phyloP scores from a whole-genome alignment of 2,329 filamentous ascomycete genomes.

The Talaromyces rugulosus region DNA sequence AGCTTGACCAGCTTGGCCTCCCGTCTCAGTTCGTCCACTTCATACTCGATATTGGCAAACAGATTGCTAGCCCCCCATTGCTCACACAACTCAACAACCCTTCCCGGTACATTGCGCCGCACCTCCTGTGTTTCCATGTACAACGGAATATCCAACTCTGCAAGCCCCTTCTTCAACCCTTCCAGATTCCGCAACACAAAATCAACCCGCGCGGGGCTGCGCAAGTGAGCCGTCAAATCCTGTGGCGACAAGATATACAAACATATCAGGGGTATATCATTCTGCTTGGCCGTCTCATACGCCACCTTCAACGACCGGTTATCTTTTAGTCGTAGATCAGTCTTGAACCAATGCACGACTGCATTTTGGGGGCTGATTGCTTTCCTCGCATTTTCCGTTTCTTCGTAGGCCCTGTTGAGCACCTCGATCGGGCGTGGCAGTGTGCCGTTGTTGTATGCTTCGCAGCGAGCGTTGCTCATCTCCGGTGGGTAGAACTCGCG shows the following conservation, averaged over 20 bases:
- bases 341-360: constrained; percentile 89
- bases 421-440: constrained; percentile 70
- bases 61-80: constrained; percentile 72
- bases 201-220: constrained; percentile 69
- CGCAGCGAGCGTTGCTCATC: constrained; percentile 75
- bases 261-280: constrained; percentile 67
- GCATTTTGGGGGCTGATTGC: constrained; percentile 51
- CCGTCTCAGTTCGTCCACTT: constrained; percentile 80
- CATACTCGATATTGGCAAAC: constrained; percentile 83
- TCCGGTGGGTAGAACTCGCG: constrained; percentile 79
- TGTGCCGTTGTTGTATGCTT: constrained; percentile 66
- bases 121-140: constrained; percentile 68
- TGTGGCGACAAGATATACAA: constrained; percentile 78
- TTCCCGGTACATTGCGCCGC: constrained; percentile 57
- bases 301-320: constrained; percentile 69
- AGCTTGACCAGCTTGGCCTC: constrained; percentile 64
- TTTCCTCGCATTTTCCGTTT: constrained; percentile 55
- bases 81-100: constrained; percentile 62
- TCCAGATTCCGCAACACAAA: constrained; percentile 71
- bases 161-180: constrained; percentile 63
- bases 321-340: constrained; percentile 68
- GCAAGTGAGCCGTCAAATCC: constrained; percentile 78
- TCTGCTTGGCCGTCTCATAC: constrained; percentile 60
- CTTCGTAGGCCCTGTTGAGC: constrained; percentile 57
- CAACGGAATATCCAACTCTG: constrained; percentile 69